Evolutionary conservation across 2,329 filamentous ascomycete genomes (phyloP).

Genomic region (Botrytis byssoidea): DNA sequence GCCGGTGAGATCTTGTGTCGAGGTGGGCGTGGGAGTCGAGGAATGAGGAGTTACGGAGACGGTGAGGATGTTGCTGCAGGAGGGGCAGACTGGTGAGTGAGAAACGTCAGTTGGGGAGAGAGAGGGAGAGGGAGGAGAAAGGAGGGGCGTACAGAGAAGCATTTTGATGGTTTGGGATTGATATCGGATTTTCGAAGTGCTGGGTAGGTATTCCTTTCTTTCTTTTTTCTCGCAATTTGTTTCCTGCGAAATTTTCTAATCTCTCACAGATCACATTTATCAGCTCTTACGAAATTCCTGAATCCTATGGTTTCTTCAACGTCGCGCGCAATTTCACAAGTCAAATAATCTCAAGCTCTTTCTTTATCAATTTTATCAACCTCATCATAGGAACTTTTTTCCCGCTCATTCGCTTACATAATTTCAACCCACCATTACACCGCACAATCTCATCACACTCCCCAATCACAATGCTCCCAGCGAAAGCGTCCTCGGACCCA

Average conservation of each 20-base stretch:
- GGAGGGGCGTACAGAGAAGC: slow-evolving; percentile 17
- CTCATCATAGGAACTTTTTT: not conserved
- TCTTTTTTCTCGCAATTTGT: not conserved
- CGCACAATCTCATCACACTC: not conserved
- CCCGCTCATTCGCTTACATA: not conserved
- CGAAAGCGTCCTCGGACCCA: not conserved
- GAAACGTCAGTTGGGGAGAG: not conserved
- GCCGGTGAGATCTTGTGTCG: slow-evolving; percentile 33
- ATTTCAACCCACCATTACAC: not conserved
- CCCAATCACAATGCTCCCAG: not conserved
- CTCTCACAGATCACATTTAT: not conserved
- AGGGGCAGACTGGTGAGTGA: slow-evolving; percentile 65
- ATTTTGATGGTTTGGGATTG: slow-evolving; percentile 4
- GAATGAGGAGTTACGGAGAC: slow-evolving; percentile 48
- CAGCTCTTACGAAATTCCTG: not conserved
- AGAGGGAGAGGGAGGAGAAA: too few species aligned
- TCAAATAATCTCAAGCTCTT: not conserved
- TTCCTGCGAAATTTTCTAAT: not conserved
- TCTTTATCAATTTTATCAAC: not conserved
- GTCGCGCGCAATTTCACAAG: not conserved
- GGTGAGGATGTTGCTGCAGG: slow-evolving; percentile 80
- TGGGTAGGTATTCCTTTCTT: not conserved
- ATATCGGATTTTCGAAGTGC: not conserved
- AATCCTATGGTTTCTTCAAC: not conserved
- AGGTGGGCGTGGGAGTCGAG: slow-evolving; percentile 25